Base-by-base conservation (phyloP, 2,329 filamentous ascomycete genomes). In the Orbilia brochopaga region DNA sequence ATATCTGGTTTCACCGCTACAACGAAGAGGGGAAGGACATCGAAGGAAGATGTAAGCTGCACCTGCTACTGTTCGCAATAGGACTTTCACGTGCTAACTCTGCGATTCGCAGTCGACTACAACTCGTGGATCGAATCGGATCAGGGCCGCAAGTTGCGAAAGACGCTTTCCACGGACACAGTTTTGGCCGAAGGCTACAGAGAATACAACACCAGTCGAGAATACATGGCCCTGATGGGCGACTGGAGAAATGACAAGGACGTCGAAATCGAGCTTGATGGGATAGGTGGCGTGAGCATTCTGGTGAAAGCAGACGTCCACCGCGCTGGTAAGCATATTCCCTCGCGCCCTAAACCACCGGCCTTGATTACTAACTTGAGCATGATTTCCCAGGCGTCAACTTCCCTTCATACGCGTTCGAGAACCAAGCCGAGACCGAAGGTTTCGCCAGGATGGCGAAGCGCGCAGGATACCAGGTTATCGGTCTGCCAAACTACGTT, bases 391-490 rank as follows among this genome's bases (percentile, higher is more conserved):
- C 75, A 93, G 92, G 93, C 74, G 94, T 99, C 82, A 99, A 99
- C 81, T 99, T 99, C 80, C 94, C 94, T 7, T 88, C 87, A 79
- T 99, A 99, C 78, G 86, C 94, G 1, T 99, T 99, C 79, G 94
- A 99, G 80, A 97, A 99, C 80, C 94, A 99, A 82, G 94, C 94
- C 74, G 94, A 99, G 81, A 99, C 94, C 2, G 94, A 99, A 81
- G 94, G 94, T 5, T 99, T 99, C 78, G 94, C 94, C 40, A 96
- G 95, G 80, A 99, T 99, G 94, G 94, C 94, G 69, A 97, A 95
- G 82, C 85, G 92, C 74, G 94, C 94, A 17, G 94, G 94, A 50
- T 97, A 97, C 79, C 85, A 91, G 78, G 94, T 99, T 24, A 86
- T 91, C 76, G 94, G 94, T 51, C 83, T 99, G 63, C 94, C 93